Evolutionary conservation across 805 yeast species (phyloP), one percentile per base, ranked within the genome.

Genomic region (Clavispora carvajalis): DNA sequence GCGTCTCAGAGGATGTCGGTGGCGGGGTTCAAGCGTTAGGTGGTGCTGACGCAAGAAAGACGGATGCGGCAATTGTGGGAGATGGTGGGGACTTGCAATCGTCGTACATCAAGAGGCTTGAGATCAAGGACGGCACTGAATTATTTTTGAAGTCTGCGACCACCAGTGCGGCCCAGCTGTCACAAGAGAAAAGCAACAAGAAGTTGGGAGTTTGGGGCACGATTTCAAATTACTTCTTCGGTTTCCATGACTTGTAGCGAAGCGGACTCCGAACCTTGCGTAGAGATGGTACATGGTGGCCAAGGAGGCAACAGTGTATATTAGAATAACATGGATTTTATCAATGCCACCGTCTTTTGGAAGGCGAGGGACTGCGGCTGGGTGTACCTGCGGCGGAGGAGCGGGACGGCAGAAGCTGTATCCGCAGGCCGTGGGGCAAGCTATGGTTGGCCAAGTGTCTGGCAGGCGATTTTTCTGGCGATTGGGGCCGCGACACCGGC

Each of bases 1-100:
- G 61, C 3, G 62, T 57, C 7, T 57, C 53, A 28, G 80, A 76
- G 48, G 77, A 77, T 47, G 63, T 77, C 21, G 81, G 81, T 1
- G 72, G 67, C 2, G 53, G 50, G 2, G 38, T 45, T 23, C 44
- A 35, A 10, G 51, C 40, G 24, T 41, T 43, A 22, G 29, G 41
- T 10, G 37, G 23, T 11, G 33, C 45, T 26, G 46, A 45, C 16
- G 24, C 36, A n/a, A 30, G 36, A 19, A 43, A 41, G 33, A 43
- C 30, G 5, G 52, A 47, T 29, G 40, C 40, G 12, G 41, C 44
- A 12, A 43, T 34, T 3, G 22, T 38, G 10, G 45, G 48, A 6
- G 53, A 53, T 19, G 28, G 45, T 2, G 40, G 36, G 33, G 52
- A 45, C 37, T 36, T 44, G 26, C 57, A 46, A 39, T 41, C 49